Conservation (phyloP, 1,139 yeast genomes). For the Eremothecium gossypii region DNA sequence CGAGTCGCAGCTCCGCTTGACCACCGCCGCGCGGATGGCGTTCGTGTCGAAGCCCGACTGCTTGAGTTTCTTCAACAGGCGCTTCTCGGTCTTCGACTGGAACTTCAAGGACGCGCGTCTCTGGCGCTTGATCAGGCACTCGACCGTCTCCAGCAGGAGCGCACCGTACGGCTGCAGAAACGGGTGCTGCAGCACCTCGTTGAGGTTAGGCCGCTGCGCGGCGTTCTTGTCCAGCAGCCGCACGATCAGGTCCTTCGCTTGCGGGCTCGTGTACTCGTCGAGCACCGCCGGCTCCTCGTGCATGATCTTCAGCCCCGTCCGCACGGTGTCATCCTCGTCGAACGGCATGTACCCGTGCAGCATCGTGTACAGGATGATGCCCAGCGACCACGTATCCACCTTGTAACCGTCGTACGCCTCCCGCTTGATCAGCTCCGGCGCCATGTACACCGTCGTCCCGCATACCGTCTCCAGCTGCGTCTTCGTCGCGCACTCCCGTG, state of each 20-base stretch:
- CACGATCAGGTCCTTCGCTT: constrained; percentile 43
- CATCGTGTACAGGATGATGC: constrained; percentile 86
- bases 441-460: constrained; percentile 95
- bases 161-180: constrained; percentile 46
- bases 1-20: constrained; percentile 58
- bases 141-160: constrained; percentile 35
- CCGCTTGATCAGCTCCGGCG: constrained; percentile 69
- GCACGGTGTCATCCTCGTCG: constrained; percentile 64
- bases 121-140: constrained; percentile 36
- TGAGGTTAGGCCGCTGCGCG: constrained; percentile 47
- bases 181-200: constrained; percentile 53
- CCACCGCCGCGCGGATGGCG: constrained; percentile 51
- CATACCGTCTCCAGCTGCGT: constrained; percentile 73
- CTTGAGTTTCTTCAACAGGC: constrained; percentile 53
- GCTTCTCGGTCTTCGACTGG: constrained; percentile 54
- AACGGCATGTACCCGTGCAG: constrained; percentile 86
- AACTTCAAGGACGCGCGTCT: constrained; percentile 37
- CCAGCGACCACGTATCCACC: constrained; percentile 87
- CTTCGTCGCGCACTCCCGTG: constrained; percentile 60
- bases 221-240: constrained; percentile 62
- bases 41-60: constrained; percentile 62
- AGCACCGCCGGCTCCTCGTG: constrained; percentile 47
- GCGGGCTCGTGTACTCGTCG: constrained; percentile 37
- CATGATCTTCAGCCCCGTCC: constrained; percentile 52
- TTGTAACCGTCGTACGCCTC: constrained; percentile 72